Evolutionary conservation across 2,329 filamentous ascomycete genomes (phyloP), one percentile per base, ranked within the genome.

Genomic region (Cytospora leucostoma): DNA sequence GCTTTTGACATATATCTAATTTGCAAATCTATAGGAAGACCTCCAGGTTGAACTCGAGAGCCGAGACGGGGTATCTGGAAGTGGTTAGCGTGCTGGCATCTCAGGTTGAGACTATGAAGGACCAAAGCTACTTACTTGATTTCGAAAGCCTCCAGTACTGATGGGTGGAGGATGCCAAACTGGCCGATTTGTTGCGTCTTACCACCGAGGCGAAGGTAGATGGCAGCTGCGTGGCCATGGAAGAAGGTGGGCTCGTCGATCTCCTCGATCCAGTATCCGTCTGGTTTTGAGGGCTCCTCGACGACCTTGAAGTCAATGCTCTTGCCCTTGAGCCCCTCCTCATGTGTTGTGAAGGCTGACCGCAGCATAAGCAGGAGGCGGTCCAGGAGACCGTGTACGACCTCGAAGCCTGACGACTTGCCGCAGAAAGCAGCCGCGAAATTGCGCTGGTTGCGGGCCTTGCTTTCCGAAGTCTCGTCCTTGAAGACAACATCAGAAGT

Each of bases 341-440:
- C 91, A 65, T 85, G 83, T 3, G 87, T 90, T 64, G 95, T 79
- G 79, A 97, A 97, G 50, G 87, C 85, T 54, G 87, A 90, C 73
- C 90, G 90, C 66, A 99, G 85, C 94, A 98, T 98, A 66, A 91
- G 80, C 84, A 99, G 89, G 67, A 98, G 79, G 59, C 95, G 89
- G 77, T 99, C 95, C 51, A 99, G 81, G 68, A 99, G 83, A 63
- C 95, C 95, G 78, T 99, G 96, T 3, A 99, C 92, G 67, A 96
- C 82, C 78, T 99, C 95, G 76, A 99, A 99, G 50, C 96, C 95
- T 70, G 89, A 93, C 4, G 88, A 92, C 83, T 95, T 97, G 73
- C 93, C 93, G 77, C 94, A 97, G 85, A 90, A 97, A 1, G 93
- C 93, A 11, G 93, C 95, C n/a, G 92, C 92, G 75, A 97, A 98